Base-by-base conservation (phyloP, 768 basidiomycete species). In the Mycena venus region DNA sequence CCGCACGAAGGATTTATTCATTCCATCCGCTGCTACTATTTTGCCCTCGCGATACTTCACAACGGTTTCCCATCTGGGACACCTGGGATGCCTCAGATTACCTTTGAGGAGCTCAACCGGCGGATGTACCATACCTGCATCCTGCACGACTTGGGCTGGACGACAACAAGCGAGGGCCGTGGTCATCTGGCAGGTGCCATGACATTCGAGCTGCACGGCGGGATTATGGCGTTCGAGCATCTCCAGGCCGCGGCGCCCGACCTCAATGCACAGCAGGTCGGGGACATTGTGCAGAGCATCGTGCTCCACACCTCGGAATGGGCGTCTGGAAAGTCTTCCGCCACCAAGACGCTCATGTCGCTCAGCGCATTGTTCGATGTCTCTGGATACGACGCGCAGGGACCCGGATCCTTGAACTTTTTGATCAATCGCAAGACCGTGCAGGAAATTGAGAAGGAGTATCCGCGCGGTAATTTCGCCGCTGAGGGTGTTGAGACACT, bases 231-330 rank as follows among this genome's bases (percentile, higher is more conserved):
- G 19, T 68, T 51, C 51, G 72, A 73, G 44, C 66, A 73, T 29
- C 60, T 73, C 5, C 58, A 38, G 25, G 51, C 31, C 15, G 34
- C 42, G 10, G 64, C 59, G 9, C 73, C 75, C 4, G 56, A 36
- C 10, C 62, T 77, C 34, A 51, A 27, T 9, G 61, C 72, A 23
- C 44, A 68, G 19, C 29, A 70, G 29, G 68, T 79, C 21, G 77
- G 74, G 15, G 77, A 79, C 49, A 76, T 79, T 32, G 75, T 77
- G 1, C 75, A 79, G 59, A 75, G 78, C 31, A 78, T 79, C 36
- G 67, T 79, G 70, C 70, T 78, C 23, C 78, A 79, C 61, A 71
- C 69, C 21, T 65, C 66, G 27, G 21, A 61, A n/a, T 78, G 74
- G 59, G 31, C 38, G 3, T 62, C 55, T 5, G 77, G 78, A 27